Percentiles rank a stretch among this genome's conserved stretches.
Conservation (phyloP, 495 filamentous ascomycete species). For the Aspergillus ostianus region DNA sequence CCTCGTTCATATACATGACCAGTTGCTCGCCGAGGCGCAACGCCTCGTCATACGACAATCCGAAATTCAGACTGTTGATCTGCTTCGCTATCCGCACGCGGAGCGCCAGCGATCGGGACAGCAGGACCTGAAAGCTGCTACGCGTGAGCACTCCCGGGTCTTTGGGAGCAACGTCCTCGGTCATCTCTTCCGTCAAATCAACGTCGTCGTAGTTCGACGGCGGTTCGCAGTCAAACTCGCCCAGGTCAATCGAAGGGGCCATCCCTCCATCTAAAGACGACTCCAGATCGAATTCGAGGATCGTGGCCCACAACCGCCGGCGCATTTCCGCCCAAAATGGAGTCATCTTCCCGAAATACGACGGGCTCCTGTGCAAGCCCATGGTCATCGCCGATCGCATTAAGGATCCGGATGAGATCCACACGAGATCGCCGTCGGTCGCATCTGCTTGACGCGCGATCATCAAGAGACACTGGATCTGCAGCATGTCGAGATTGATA, state of each 20-base stretch:
- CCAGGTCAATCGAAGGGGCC: conserved; percentile 45
- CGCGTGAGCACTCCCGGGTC: conserved; percentile 40
- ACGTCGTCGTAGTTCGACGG: conserved; percentile 59
- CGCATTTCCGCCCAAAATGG: conserved; percentile 53
- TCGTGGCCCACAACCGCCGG: conserved; percentile 60
- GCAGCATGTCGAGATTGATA: conserved; percentile 48
- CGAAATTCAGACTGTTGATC: conserved; percentile 48
- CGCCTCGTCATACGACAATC: conserved; percentile 51
- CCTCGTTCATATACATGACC: conserved; percentile 30
- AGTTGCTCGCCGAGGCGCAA: conserved; percentile 46
- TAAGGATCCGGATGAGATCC: conserved; percentile 55
- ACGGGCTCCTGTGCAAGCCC: conserved; percentile 59
- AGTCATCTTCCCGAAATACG: conserved; percentile 46
- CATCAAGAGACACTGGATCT: conserved; percentile 54
- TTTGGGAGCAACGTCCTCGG: conserved; percentile 28
- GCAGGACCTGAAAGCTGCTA: conserved; percentile 51
- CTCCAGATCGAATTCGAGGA: conserved; percentile 59
- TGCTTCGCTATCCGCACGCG: conserved; percentile 50
- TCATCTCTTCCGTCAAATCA: conserved; percentile 48
- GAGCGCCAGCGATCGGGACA: conserved; percentile 45
- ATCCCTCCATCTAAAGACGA: conserved; percentile 55
- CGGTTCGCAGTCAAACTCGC: conserved; percentile 48
- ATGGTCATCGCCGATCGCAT: conserved; percentile 57
- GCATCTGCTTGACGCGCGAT: conserved; percentile 52
- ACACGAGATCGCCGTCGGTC: conserved; percentile 53